Evolutionary conservation across 306 rosid species (phyloP).

Genomic region (Quercus berberidifolia): DNA sequence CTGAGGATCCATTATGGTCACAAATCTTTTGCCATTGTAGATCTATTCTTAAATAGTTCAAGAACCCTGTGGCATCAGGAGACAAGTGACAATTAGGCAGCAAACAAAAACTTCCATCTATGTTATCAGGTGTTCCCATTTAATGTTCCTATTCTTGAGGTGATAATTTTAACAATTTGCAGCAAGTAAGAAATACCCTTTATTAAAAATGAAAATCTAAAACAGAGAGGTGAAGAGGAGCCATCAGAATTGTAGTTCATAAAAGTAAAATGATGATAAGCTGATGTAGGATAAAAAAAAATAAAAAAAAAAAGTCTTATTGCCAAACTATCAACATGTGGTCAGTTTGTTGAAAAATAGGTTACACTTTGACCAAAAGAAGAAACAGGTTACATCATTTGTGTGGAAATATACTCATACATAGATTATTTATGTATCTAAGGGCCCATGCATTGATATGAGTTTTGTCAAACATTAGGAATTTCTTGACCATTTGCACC

Average conservation of each 20-base stretch:
- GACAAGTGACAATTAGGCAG: slow-evolving; percentile 7
- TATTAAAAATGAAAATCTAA: not conserved
- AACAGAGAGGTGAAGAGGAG: not conserved
- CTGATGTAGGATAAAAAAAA: not conserved
- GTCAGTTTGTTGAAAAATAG: too few species aligned
- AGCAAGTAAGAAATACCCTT: not conserved
- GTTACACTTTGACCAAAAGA: too few species aligned
- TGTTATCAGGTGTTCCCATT: not conserved
- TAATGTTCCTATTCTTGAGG: not conserved
- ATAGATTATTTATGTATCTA: not conserved
- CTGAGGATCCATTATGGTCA: slow-evolving; percentile 88
- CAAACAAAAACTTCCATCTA: not conserved
- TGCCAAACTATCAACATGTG: not conserved
- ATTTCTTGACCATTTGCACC: slow-evolving; percentile 4
- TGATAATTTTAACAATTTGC: not conserved
- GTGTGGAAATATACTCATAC: not conserved
- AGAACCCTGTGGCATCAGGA: slow-evolving; percentile 29
- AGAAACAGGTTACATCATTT: not conserved
- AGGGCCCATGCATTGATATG: not conserved
- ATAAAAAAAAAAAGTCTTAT: not conserved
- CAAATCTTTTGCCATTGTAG: slow-evolving; percentile 42
- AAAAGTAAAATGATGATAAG: not conserved
- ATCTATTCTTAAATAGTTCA: slow-evolving; percentile 2
- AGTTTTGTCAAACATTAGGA: not conserved
- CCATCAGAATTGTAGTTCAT: not conserved